phyloP scores from a whole-genome alignment of 2,329 filamentous ascomycete species.

The Dactylella cylindrospora region DNA sequence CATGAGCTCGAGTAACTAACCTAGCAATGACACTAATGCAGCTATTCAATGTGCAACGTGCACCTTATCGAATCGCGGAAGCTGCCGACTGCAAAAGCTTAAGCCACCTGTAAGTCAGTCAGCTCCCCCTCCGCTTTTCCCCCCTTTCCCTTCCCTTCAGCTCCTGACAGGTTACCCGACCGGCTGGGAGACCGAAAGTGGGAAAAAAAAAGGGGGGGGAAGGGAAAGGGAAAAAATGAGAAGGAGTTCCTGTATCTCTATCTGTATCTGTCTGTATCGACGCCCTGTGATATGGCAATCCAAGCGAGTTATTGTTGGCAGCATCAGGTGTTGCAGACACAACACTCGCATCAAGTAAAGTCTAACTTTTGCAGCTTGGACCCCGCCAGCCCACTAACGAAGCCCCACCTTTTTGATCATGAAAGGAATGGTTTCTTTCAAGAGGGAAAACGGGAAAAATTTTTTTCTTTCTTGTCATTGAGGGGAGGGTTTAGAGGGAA shows the following conservation, averaged over 20 bases:
- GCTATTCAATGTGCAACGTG: constrained; percentile 39
- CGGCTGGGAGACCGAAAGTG: constrained; percentile 32
- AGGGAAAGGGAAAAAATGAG: neutral
- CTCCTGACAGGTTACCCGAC: constrained; percentile 43
- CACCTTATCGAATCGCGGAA: constrained; percentile 45
- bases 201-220: constrained; percentile 1
- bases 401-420: too few species aligned
- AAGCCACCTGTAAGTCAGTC: constrained; percentile 39
- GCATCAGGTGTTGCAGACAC: too few species aligned
- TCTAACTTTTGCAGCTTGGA: too few species aligned
- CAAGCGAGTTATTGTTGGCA: too few species aligned
- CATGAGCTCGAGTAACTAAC: too few species aligned
- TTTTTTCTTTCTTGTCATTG: neutral
- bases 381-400: too few species aligned
- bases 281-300: too few species aligned
- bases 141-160: too few species aligned
- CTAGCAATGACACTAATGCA: constrained; percentile 44
- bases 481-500: constrained; percentile 1
- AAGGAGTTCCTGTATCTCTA: neutral
- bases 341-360: too few species aligned
- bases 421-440: too few species aligned
- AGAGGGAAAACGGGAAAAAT: constrained; percentile 5
- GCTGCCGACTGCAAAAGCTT: constrained; percentile 44
- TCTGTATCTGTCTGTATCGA: too few species aligned
- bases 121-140: too few species aligned